Evolutionary conservation across 2,329 filamentous ascomycete species (phyloP), one percentile per base, ranked within the genome.

Genomic region (Falciphora oryzae): DNA sequence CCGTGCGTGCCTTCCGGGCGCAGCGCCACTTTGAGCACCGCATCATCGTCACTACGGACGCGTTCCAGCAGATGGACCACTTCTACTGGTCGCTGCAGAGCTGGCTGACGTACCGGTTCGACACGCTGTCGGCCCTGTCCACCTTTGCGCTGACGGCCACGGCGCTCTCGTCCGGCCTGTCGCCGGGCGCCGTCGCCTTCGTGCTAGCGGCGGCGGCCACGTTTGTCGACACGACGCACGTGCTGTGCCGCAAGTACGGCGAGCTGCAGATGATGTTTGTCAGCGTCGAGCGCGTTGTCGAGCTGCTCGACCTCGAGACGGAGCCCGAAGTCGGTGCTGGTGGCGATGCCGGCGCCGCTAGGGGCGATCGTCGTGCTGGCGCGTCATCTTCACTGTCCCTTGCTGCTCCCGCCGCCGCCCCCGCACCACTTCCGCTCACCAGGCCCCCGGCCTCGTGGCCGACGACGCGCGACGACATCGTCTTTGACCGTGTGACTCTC

Each of bases 11-110:
- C 0, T 94, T 96, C 73, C 86, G 84, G 61, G 92, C 89, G 0
- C 89, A 96, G 69, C 79, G 83, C 4, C 87, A 90, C 63, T 97
- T 97, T 71, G 92, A 96, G 72, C 84, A 88, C 67, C 85, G 88
- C 62, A 91, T 96, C 63, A 89, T 97, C 44, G 79, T 83, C 2
- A 92, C 93, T 0, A 92, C 93, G 0, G 93, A 97, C 72, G 87
- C 88, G 25, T 97, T 97, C 73, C 93, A 97, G 74, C 92, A 92
- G 73, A 95, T 96, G 84, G 93, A 97, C 71, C 93, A 97, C 74
- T 96, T 97, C 77, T 97, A 96, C 77, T 97, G 93, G 90, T 91
- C 88, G 65, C 81, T 96, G 58, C 92, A 96, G 69, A 86, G 87
- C 10, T 97, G 93, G 93, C 81, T 97, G 2, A 88, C 88, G 73